These are phyloP conservation scores for Davidsoniella eucalypti DNA, from an alignment of 2,329 filamentous ascomycete genomes.

Conservation along the genomic window DNA sequence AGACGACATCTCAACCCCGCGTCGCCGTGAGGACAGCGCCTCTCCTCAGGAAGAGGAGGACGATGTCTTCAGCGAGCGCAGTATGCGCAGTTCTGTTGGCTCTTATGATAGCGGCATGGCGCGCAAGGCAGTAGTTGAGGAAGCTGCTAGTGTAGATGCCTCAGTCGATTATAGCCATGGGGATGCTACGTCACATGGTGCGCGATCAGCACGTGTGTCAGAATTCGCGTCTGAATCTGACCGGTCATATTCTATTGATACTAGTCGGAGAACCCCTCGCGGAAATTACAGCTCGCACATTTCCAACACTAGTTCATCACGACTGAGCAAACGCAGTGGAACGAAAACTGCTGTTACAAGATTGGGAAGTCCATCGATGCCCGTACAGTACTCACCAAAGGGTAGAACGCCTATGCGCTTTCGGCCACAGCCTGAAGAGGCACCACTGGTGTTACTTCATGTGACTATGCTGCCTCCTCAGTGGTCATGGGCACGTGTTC, in stretches of 20 bases:
- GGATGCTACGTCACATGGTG: slow-evolving; percentile 17
- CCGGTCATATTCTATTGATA: neutral
- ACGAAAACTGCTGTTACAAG: slow-evolving; percentile 33
- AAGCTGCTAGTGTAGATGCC: slow-evolving; percentile 13
- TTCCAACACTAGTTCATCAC: slow-evolving; percentile 46
- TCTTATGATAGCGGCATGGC: slow-evolving; percentile 28
- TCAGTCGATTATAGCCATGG: slow-evolving; percentile 4
- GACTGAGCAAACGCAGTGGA: slow-evolving; percentile 31
- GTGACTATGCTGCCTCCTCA: slow-evolving; percentile 58
- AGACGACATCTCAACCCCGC: slow-evolving; percentile 2
- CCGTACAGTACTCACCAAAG: slow-evolving; percentile 38
- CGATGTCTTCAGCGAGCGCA: slow-evolving; percentile 43
- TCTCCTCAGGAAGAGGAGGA: slow-evolving; percentile 36
- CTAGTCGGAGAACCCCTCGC: slow-evolving; percentile 43
- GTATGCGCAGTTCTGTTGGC: slow-evolving; percentile 38
- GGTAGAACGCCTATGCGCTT: slow-evolving; percentile 41
- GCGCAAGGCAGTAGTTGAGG: slow-evolving; percentile 14
- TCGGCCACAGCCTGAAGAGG: slow-evolving; percentile 38
- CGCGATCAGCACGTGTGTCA: slow-evolving; percentile 30
- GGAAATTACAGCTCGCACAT: slow-evolving; percentile 43
- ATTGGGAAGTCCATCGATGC: slow-evolving; percentile 36
- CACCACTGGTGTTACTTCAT: slow-evolving; percentile 63
- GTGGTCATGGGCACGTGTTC: slow-evolving; percentile 43
- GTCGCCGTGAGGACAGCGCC: slow-evolving; percentile 16
- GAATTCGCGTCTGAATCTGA: slow-evolving; percentile 34